phyloP scores from a whole-genome alignment of 495 filamentous ascomycete species.

The Penicillium malachiteum region DNA sequence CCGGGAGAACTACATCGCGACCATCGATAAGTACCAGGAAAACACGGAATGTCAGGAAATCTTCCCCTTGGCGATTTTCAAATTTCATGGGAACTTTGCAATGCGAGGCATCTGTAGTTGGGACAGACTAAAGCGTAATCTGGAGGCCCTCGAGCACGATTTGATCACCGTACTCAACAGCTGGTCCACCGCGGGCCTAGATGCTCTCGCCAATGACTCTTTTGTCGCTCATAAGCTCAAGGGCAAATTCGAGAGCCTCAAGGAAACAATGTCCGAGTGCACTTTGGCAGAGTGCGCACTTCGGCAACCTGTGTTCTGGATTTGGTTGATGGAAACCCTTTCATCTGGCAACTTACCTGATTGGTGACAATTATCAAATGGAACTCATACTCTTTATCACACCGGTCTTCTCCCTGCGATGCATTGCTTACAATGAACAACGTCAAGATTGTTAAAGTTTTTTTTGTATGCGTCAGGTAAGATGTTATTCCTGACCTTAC shows the following conservation, averaged over 20 bases:
- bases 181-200: constrained; percentile 70
- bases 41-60: no score
- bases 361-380: no score
- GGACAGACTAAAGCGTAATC: constrained; percentile 68
- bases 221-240: no score
- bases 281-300: no score
- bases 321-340: constrained; percentile 59
- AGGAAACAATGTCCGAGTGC: constrained; percentile 56
- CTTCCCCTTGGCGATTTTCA: constrained; percentile 85
- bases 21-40: no score
- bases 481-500: no score
- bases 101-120: constrained; percentile 93
- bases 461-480: no score
- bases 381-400: no score
- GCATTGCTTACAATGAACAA: no score
- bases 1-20: constrained; percentile 68
- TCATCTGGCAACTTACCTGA: constrained; percentile 65
- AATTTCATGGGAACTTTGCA: constrained; percentile 76
- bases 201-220: neutral
- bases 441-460: no score
- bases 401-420: no score
- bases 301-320: constrained; percentile 70
- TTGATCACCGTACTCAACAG: constrained; percentile 66
- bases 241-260: no score
- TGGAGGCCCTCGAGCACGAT: constrained; percentile 57